Evolutionary conservation across 768 basidiomycete genomes (phyloP).

Genomic region (Pisolithus marmoratus): DNA sequence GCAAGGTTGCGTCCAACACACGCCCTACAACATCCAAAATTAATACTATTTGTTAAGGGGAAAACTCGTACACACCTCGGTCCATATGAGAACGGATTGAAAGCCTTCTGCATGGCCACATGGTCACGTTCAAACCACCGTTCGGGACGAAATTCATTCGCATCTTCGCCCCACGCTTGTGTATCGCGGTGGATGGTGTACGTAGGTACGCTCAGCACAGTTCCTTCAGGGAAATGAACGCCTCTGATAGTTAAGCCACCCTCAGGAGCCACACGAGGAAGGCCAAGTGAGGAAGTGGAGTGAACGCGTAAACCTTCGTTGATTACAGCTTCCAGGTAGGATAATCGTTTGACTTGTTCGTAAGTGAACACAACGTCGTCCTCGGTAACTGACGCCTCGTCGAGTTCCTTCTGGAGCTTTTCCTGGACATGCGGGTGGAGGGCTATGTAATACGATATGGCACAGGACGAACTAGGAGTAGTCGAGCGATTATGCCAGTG

Average conservation of each 20-base stretch:
- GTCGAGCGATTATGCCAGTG: not conserved
- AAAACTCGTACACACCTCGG: conserved; percentile 46
- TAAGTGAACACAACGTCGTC: conserved; percentile 57
- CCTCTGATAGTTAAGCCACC: conserved; percentile 57
- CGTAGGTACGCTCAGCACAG: conserved; percentile 73
- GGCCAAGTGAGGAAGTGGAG: conserved; percentile 77
- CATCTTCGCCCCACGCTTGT: conserved; percentile 73
- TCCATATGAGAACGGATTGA: conserved; percentile 83
- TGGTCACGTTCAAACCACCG: conserved; percentile 76
- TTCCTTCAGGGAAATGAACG: conserved; percentile 65
- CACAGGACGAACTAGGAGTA: conserved; percentile 72
- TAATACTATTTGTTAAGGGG: not conserved
- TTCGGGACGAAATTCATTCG: conserved; percentile 71
- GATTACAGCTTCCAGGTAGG: conserved; percentile 83
- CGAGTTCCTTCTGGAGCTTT: conserved; percentile 75
- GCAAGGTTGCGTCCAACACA: conserved; percentile 86
- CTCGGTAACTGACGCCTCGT: conserved; percentile 49
- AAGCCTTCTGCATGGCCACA: conserved; percentile 57
- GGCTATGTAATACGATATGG: conserved; percentile 82
- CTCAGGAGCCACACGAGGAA: conserved; percentile 73
- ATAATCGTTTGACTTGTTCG: conserved; percentile 65
- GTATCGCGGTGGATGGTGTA: conserved; percentile 78
- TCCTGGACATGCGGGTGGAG: conserved; percentile 55
- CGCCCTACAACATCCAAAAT: conserved; percentile 37
- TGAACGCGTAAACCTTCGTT: conserved; percentile 82